Conservation (phyloP, 192 early-diverging fungal genomes). For the Backusella circina region DNA sequence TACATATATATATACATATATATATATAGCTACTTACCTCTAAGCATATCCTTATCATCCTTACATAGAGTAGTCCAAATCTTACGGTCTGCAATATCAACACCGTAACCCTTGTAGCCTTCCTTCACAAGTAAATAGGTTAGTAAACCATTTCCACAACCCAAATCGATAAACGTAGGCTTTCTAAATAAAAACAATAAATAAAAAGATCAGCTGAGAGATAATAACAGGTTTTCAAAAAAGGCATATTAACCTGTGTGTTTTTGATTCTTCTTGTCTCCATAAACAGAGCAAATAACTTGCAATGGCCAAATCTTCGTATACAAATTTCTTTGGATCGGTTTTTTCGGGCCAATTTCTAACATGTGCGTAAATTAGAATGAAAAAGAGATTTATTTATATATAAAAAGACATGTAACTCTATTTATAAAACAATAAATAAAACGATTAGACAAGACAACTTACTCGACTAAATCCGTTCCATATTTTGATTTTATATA, state of each 20-base stretch:
- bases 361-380: background rate
- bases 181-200: conserved; percentile 16
- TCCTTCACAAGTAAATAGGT: conserved; percentile 68
- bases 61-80: conserved; percentile 64
- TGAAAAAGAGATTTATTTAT: too few species aligned
- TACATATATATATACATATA: background rate
- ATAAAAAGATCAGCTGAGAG: background rate
- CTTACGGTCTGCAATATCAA: conserved; percentile 73
- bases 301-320: conserved; percentile 86
- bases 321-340: conserved; percentile 80
- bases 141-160: conserved; percentile 84
- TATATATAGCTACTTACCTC: conserved; percentile 35
- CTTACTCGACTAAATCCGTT: conserved; percentile 54
- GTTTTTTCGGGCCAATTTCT: conserved; percentile 76
- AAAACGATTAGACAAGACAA: background rate
- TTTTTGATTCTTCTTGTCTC: conserved; percentile 42
- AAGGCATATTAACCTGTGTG: background rate
- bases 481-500: conserved; percentile 68
- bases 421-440: background rate
- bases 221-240: background rate
- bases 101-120: conserved; percentile 68
- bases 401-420: background rate
- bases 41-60: conserved; percentile 37
- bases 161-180: conserved; percentile 75
- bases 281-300: conserved; percentile 78